These are phyloP conservation scores for Aspergillus viridinutans DNA, from an alignment of 2,329 filamentous ascomycete species.

Conservation along the genomic window DNA sequence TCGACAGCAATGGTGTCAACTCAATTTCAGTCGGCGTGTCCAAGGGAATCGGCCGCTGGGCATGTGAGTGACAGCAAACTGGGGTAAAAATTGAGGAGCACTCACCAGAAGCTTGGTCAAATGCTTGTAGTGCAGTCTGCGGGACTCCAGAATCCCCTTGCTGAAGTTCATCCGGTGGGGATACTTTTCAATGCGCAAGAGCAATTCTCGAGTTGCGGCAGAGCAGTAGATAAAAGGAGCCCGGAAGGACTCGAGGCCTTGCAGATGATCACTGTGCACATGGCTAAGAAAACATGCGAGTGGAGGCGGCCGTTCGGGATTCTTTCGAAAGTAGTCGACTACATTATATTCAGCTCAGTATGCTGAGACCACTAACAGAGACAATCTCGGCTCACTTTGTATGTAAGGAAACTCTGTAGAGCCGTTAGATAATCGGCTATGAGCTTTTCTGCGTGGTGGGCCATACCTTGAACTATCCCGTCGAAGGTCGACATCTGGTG, in stretches of 20 bases:
- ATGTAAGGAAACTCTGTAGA: slow-evolving; percentile 71
- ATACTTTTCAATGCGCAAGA: slow-evolving; percentile 74
- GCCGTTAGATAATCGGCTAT: slow-evolving; percentile 10
- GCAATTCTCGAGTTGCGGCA: slow-evolving; percentile 70
- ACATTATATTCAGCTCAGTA: slow-evolving; percentile 1
- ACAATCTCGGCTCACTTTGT: slow-evolving; percentile 47
- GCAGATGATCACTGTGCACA: slow-evolving; percentile 85
- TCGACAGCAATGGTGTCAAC: slow-evolving; percentile 61
- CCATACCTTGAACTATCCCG: slow-evolving; percentile 54
- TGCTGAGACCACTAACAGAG: slow-evolving; percentile 4
- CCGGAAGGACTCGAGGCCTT: slow-evolving; percentile 70
- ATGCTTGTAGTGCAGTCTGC: slow-evolving; percentile 71
- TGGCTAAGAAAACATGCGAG: slow-evolving; percentile 87
- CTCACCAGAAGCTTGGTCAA: slow-evolving; percentile 63
- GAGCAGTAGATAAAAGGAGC: slow-evolving; percentile 91
- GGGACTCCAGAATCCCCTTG: slow-evolving; percentile 69
- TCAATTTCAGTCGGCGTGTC: slow-evolving; percentile 76
- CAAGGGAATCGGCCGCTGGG: slow-evolving; percentile 71
- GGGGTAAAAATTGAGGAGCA: background rate
- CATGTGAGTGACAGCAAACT: background rate
- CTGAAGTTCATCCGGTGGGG: slow-evolving; percentile 77
- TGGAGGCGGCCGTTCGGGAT: slow-evolving; percentile 54
- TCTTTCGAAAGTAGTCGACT: slow-evolving; percentile 78
- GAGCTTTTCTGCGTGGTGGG: background rate
- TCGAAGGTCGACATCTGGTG: slow-evolving; percentile 70